These are phyloP conservation scores for Chalciporus pseudorubinellus DNA, from an alignment of 768 basidiomycete species.

Conservation along the genomic window DNA sequence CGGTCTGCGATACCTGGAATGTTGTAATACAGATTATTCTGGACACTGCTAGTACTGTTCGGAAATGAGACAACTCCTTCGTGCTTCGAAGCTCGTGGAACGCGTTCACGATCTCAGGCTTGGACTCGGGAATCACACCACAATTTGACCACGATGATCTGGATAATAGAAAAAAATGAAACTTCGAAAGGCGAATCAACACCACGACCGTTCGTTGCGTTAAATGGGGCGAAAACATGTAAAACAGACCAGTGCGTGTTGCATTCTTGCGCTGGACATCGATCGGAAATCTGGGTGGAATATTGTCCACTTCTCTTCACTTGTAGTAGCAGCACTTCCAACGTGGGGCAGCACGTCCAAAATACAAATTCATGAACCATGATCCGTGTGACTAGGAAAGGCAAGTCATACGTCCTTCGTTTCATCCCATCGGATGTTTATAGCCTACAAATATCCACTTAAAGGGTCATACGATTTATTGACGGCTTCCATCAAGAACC, in stretches of 20 bases:
- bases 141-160: background rate
- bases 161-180: constrained; percentile 7
- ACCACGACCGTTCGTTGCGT: constrained; percentile 9
- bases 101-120: background rate
- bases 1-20: constrained; percentile 36
- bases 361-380: constrained; percentile 17
- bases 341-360: background rate
- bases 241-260: background rate
- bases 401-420: background rate
- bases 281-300: constrained; percentile 12
- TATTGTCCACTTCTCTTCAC: background rate
- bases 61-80: constrained; percentile 12
- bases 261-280: background rate
- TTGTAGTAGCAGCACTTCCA: background rate
- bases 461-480: background rate
- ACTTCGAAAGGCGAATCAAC: constrained; percentile 9
- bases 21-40: constrained; percentile 36
- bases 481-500: constrained; percentile 6
- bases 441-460: constrained; percentile 6
- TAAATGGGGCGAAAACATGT: constrained; percentile 5
- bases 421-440: background rate
- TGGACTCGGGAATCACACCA: background rate
- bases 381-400: constrained; percentile 9
- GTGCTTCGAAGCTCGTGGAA: background rate
- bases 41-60: constrained; percentile 17